Base-by-base conservation (phyloP, 2,329 filamentous ascomycete genomes). In the Beauveria bassiana region DNA sequence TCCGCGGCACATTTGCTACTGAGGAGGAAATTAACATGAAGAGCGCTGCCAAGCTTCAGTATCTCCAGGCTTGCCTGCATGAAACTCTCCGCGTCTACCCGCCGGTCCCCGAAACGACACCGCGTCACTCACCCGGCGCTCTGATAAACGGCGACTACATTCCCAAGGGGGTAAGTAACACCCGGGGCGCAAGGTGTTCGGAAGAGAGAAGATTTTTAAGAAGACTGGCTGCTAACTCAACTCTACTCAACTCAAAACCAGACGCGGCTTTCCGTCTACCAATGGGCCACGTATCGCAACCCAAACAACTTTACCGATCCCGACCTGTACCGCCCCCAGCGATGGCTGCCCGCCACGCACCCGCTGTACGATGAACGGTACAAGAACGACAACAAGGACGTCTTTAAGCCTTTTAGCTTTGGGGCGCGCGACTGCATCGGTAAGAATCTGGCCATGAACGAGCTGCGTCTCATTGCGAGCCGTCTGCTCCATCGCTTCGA, bases 401-500 rank as follows among this genome's bases (percentile, higher is more conserved):
- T 68, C 1, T 68, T 74, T 53, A 74, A 77, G 62, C 72, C 76
- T 0, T 78, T 79, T 58, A 70, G 69, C 45, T 53, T 69, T 9
- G 76, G 78, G 0, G 69, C 76, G 2, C 64, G 76, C 6, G 75
- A 76, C 18, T 79, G 77, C 57, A 68, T 79, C 34, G 77, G 77
- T 1, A 70, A 72, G 58, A 78, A 76, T 38, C 63, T 70, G 4
- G 79, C 79, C 18, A 52, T 52, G 26, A 52, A 52, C 1, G 79
- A 82, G 65, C 76, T 81, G 74, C 75, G 79, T 1, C 64, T 81
- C 4, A 75, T 80, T 12, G 62, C 81, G 3, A 72, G 77, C 2
- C 73, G 75, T 10, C 59, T 82, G 5, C 64, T 82, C 1, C 80
- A 70, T 61, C 73, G 75, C 28, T 81, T 81, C 61, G 78, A 81